These are phyloP conservation scores for Fusarium sp. DNA, from an alignment of 2,329 filamentous ascomycete genomes.

Conservation along the genomic window DNA sequence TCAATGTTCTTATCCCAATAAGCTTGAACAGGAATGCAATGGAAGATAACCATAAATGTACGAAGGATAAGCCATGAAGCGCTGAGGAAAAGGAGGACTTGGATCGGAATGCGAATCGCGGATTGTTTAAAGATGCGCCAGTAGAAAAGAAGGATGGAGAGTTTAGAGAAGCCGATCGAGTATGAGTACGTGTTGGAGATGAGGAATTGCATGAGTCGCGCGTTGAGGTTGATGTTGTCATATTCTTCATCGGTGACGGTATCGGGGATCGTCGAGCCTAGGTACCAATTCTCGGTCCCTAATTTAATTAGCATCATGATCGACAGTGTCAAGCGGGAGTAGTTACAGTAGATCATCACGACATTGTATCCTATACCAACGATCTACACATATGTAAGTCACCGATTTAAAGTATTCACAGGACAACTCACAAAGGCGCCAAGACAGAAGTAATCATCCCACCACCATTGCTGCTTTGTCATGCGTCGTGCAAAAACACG, in stretches of 20 bases:
- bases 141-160: conserved; percentile 49
- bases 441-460: conserved; percentile 42
- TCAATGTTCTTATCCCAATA: conserved; percentile 50
- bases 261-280: conserved; percentile 33
- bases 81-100: conserved; percentile 40
- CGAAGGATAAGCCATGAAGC: conserved; percentile 47
- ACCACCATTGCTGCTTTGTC: conserved; percentile 44
- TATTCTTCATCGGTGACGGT: conserved; percentile 12
- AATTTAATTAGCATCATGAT: neutral
- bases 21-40: conserved; percentile 50
- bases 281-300: conserved; percentile 36
- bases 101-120: conserved; percentile 46
- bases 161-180: conserved; percentile 46
- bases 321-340: no score
- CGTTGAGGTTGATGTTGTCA: conserved; percentile 30
- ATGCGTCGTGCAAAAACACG: conserved; percentile 40
- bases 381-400: conserved; percentile 23
- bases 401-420: neutral
- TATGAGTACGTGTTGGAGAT: conserved; percentile 41
- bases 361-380: conserved; percentile 33
- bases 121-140: conserved; percentile 48
- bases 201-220: conserved; percentile 33
- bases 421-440: conserved; percentile 38
- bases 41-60: conserved; percentile 51
- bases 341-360: conserved; percentile 36